These are phyloP conservation scores for Lignosus rhinocerotis DNA, from an alignment of 1,284 basidiomycete genomes.

Conservation along the genomic window DNA sequence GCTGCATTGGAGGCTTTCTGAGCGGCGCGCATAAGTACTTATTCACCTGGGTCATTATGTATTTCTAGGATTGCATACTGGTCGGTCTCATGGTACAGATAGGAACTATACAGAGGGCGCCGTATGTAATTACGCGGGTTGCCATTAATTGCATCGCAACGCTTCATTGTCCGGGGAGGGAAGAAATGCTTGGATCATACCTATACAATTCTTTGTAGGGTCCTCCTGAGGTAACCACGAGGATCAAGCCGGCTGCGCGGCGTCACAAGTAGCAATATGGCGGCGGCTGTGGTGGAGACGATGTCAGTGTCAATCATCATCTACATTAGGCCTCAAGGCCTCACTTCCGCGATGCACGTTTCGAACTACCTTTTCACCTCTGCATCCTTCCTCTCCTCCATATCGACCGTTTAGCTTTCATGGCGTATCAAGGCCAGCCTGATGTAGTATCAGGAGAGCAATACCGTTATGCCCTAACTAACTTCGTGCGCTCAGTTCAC, in stretches of 20 bases:
- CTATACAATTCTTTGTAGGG: not conserved
- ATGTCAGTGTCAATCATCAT: not conserved
- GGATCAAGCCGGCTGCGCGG: not conserved
- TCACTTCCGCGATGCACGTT: slow-evolving; percentile 1
- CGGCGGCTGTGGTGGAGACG: slow-evolving; percentile 6
- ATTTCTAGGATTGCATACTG: not conserved
- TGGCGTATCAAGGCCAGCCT: slow-evolving; percentile 24
- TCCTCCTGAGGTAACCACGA: not conserved
- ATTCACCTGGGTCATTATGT: not conserved
- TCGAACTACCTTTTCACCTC: not conserved
- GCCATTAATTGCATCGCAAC: not conserved
- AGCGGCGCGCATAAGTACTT: not conserved
- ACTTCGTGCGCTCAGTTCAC: slow-evolving; percentile 59
- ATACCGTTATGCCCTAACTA: slow-evolving; percentile 76
- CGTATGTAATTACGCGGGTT: not conserved
- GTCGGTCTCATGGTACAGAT: not conserved
- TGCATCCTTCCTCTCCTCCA: not conserved
- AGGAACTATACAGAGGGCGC: not conserved
- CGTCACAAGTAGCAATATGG: not conserved
- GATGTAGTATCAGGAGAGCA: slow-evolving; percentile 71
- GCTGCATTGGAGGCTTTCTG: slow-evolving; percentile 12
- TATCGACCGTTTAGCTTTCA: not conserved
- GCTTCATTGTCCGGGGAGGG: not conserved
- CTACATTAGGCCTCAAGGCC: slow-evolving; percentile 4
- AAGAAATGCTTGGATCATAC: not conserved